phyloP scores from a whole-genome alignment of 768 basidiomycete species.

The Serpula lacrymans region DNA sequence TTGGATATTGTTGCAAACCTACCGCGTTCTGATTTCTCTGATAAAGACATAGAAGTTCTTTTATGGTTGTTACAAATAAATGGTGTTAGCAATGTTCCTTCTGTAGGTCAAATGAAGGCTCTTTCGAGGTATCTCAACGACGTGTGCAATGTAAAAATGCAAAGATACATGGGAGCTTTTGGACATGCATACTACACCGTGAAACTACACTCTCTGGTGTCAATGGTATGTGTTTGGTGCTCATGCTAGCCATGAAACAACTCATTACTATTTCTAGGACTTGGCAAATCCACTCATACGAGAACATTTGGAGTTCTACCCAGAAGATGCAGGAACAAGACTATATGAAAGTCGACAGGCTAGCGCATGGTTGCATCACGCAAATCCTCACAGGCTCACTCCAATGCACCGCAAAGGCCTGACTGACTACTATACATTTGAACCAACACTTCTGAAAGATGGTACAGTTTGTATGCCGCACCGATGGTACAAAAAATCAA shows the following conservation, averaged over 20 bases:
- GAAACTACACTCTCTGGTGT: conserved; percentile 24
- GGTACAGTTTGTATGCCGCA: too few relatives aligned
- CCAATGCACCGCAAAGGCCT: conserved; percentile 23
- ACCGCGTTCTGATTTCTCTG: too few relatives aligned
- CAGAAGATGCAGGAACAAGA: conserved; percentile 27
- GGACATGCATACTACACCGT: conserved; percentile 32
- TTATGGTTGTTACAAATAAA: too few relatives aligned
- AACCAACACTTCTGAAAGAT: conserved; percentile 22
- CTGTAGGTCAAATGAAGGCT: conserved; percentile 6
- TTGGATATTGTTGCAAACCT: too few relatives aligned
- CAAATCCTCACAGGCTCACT: conserved; percentile 16
- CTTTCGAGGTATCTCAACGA: conserved; percentile 16
- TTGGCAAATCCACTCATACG: conserved; percentile 35
- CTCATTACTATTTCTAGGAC: conserved; percentile 21
- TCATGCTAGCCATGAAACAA: background rate
- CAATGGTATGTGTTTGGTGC: conserved; percentile 20
- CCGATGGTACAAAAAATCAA: too few relatives aligned
- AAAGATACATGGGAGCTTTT: conserved; percentile 26
- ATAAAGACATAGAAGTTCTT: too few relatives aligned
- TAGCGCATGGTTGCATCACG: conserved; percentile 24
- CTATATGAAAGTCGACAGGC: conserved; percentile 23
- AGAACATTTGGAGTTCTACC: conserved; percentile 26
- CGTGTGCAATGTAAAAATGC: conserved; percentile 26
- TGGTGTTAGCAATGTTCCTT: too few relatives aligned
- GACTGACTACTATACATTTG: conserved; percentile 26